Evolutionary conservation across 345 rosid genomes (phyloP), one percentile per base, ranked within the genome.

Genomic region (Camelina laxa): DNA sequence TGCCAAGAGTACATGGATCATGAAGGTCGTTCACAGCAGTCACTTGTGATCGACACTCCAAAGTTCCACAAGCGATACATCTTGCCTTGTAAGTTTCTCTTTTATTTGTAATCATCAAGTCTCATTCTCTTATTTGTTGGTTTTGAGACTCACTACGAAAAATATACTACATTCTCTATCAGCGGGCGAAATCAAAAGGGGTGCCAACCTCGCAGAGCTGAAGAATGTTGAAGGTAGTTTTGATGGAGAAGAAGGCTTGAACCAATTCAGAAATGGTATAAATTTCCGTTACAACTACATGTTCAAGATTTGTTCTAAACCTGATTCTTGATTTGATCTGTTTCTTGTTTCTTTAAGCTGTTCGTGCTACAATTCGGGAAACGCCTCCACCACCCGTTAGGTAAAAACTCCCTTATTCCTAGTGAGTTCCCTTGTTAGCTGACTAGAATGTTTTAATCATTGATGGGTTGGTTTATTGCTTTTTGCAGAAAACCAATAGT

Each of bases 1-100:
- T 91, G 97, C 80, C 94, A 86, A 79, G 92, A 89, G 80, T 93
- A 86, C 69, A 84, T 91, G 56, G 97, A 91, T 79, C 95, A 82
- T 15, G 96, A 91, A 75, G 97, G 98, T 57, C 70, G 89, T 53
- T 84, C 97, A 5, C 91, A 91, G 66, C 97, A 91, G 80, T 91
- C 96, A 44, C 79, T 82, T 35, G 86, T 87, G 69, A 93, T 91
- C 58, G 74, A 87, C 62, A 91, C 95, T 36, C 97, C 98, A n/a
- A 89, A 87, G 80, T 93, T 79, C 82, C 92, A 86, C 75, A 93
- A 91, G 72, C 86, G 91, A 4, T 93, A 91, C 85, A 84, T 91
- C 65, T 85, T 91, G 80, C 98, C 97, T 63, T 97, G 98, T 78
- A 82, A 78, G 47, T 60, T 2, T 31, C 20, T 38, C 8, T 55